Base-by-base conservation (phyloP, 1,284 basidiomycete species). In the Coniferiporia sulphurascens region DNA sequence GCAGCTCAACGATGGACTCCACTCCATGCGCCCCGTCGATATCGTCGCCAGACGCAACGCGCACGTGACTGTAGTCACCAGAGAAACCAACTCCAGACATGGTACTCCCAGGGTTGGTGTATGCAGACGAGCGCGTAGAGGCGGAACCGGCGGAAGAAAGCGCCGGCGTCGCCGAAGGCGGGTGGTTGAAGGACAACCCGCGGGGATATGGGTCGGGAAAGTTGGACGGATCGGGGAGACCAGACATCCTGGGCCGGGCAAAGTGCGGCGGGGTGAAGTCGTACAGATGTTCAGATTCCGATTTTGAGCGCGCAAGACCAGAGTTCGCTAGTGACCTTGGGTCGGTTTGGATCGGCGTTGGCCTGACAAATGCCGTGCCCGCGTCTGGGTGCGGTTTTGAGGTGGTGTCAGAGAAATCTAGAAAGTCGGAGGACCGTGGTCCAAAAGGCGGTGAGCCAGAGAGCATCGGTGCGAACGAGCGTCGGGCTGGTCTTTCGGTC, bases 71-170 rank as follows among this genome's bases (percentile, higher is more conserved):
- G 59, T 80, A 83, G 71, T 89, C 87, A 46, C 77, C 77, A 52
- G 82, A 81, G 21, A 76, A 74, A 44, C 51, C 56, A 27, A 55
- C 59, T 35, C 52, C 38, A 36, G 63, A 62, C 34, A 81, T 69
- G 10, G 78, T 76, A 69, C 84, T 85, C 56, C 83, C 86, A 32
- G 82, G 83, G 68, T 78, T 85, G 22, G 86, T 85, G 68, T 89
- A 89, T 9, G 87, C 86, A 8, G 87, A 89, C 2, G 89, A 90
- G 59, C 88, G 81, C 6, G 87, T 83, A 3, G 87, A 90, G 1
- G 80, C 77, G 44, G 85, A 87, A 54, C 80, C 80, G 45, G 81
- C 79, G 3, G 84, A 86, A 3, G 87, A 89, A 54, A 88, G 81
- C 19, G 83, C 74, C 4, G 83, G 82, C 45, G 77, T 76, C 41